phyloP scores from a whole-genome alignment of 129 eudicot genomes.

The Cynara cardunculus region DNA sequence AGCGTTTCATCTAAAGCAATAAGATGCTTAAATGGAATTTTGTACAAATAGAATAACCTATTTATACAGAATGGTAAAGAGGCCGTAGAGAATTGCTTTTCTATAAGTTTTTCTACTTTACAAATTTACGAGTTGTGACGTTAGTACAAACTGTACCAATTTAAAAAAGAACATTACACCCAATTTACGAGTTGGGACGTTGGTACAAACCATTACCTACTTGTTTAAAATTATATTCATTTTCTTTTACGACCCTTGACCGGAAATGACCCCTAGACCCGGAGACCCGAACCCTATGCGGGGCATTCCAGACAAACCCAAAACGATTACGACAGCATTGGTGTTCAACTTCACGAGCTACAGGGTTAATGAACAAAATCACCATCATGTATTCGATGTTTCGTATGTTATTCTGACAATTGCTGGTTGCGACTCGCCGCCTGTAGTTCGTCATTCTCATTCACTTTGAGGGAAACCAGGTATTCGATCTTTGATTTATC shows the following conservation, averaged over 20 bases:
- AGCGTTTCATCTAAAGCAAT: too few relatives aligned
- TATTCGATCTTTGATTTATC: conserved; percentile 1
- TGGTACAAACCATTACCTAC: too few relatives aligned
- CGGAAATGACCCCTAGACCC: conserved; percentile 3
- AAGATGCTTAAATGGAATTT: too few relatives aligned
- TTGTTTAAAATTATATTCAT: not conserved
- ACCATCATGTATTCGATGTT: conserved; percentile 4
- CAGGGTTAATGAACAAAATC: conserved; percentile 10
- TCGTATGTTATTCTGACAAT: conserved; percentile 3
- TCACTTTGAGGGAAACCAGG: not conserved
- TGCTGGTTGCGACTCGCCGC: not conserved
- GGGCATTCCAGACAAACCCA: conserved; percentile 20
- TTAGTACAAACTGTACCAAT: too few relatives aligned
- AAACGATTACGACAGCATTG: not conserved
- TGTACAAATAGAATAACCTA: too few relatives aligned
- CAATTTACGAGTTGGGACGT: too few relatives aligned
- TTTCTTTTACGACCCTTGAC: not conserved
- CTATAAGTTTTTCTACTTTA: too few relatives aligned
- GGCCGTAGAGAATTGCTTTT: too few relatives aligned
- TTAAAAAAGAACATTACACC: too few relatives aligned
- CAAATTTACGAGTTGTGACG: too few relatives aligned
- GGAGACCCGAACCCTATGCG: conserved; percentile 18
- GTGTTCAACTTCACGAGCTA: not conserved
- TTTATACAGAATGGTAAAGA: too few relatives aligned
- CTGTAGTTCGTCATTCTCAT: not conserved